Conservation (phyloP, 805 yeast species). For the Starmerella floricola region DNA sequence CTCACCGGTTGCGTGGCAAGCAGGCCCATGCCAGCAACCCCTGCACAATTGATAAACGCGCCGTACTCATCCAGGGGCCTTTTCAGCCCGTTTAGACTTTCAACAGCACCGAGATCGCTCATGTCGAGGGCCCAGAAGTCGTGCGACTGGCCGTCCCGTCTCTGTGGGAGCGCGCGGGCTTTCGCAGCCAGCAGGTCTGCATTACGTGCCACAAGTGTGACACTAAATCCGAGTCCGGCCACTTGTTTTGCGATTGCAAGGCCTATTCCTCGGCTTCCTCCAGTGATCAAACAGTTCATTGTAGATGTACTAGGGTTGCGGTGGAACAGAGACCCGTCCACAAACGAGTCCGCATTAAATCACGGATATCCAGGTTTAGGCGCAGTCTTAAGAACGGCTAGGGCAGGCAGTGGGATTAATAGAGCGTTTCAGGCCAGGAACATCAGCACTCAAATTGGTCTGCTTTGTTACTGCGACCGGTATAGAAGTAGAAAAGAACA, state of each 20-base stretch:
- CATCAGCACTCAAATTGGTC: too few relatives aligned
- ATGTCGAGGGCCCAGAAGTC: constrained; percentile 18
- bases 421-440: too few relatives aligned
- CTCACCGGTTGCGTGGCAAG: constrained; percentile 34
- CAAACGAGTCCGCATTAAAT: neutral
- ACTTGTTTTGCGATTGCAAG: constrained; percentile 40
- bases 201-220: constrained; percentile 43
- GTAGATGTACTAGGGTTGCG: neutral
- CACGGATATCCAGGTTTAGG: too few relatives aligned
- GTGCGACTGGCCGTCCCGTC: constrained; percentile 11
- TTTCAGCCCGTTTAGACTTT: constrained; percentile 16
- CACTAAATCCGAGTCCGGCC: constrained; percentile 40
- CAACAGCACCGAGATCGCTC: constrained; percentile 7
- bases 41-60: constrained; percentile 38
- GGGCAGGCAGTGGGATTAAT: too few relatives aligned
- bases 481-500: too few relatives aligned
- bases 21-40: constrained; percentile 47
- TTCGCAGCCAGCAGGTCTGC: constrained; percentile 29
- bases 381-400: too few relatives aligned
- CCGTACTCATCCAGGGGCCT: constrained; percentile 31
- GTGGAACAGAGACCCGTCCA: neutral
- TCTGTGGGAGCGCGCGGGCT: constrained; percentile 16
- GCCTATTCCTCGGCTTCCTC: constrained; percentile 64
- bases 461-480: too few relatives aligned
- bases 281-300: constrained; percentile 36